These are phyloP conservation scores for Tricholoma terreum DNA, from an alignment of 768 basidiomycete species.

Conservation along the genomic window DNA sequence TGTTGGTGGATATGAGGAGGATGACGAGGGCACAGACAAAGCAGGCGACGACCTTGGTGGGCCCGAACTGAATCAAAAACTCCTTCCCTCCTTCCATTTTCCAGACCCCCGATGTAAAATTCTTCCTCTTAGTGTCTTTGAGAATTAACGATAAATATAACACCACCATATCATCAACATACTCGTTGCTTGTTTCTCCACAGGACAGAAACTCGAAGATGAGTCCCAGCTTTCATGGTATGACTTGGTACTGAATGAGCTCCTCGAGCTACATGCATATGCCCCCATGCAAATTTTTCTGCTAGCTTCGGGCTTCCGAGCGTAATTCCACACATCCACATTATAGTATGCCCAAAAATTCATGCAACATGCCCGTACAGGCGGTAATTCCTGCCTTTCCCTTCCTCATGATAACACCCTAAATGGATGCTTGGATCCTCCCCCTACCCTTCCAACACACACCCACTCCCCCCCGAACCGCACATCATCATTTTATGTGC, in stretches of 20 bases:
- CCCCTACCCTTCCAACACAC: neutral
- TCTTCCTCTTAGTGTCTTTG: neutral
- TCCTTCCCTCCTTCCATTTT: neutral
- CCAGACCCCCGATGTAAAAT: neutral
- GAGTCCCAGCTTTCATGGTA: constrained; percentile 57
- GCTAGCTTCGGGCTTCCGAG: neutral
- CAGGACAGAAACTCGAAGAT: constrained; percentile 69
- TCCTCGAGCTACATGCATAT: constrained; percentile 61
- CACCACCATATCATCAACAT: constrained; percentile 16
- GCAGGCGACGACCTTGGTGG: neutral
- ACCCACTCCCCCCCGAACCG: constrained; percentile 31
- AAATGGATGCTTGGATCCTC: neutral
- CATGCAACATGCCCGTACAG: constrained; percentile 4
- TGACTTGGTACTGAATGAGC: constrained; percentile 55
- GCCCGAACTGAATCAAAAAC: neutral
- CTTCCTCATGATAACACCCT: neutral
- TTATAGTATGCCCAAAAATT: neutral
- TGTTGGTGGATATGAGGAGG: constrained; percentile 26
- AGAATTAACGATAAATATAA: constrained; percentile 10
- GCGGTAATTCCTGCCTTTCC: constrained; percentile 9
- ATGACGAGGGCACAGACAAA: constrained; percentile 17
- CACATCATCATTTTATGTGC: constrained; percentile 40
- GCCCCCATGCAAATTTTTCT: constrained; percentile 3
- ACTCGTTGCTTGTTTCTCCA: constrained; percentile 62
- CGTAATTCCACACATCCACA: neutral